These are phyloP conservation scores for Alternaria hordeiaustralica DNA, from an alignment of 2,329 filamentous ascomycete genomes.

Conservation along the genomic window DNA sequence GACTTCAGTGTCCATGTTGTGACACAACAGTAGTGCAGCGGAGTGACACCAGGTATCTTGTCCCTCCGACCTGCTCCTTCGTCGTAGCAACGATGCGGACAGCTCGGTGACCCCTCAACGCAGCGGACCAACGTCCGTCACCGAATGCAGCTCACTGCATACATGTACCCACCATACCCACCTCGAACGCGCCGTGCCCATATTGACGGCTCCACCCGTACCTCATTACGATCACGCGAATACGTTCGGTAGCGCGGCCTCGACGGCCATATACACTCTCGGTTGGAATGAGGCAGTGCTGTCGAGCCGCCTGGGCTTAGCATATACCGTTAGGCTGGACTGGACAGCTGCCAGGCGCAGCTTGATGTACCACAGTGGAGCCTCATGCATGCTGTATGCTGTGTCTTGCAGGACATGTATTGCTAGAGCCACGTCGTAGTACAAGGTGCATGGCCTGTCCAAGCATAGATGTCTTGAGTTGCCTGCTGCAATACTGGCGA, in stretches of 20 bases:
- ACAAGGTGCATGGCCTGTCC: not conserved
- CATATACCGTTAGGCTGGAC: not conserved
- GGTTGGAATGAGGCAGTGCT: not conserved
- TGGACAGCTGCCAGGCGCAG: not conserved
- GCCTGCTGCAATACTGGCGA: not conserved
- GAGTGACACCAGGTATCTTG: not conserved
- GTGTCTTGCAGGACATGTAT: not conserved
- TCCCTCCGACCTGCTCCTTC: not conserved
- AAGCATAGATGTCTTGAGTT: not conserved
- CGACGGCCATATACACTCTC: not conserved
- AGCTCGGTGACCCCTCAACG: constrained; percentile 1
- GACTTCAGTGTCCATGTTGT: not conserved
- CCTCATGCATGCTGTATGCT: not conserved
- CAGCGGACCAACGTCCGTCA: constrained; percentile 5
- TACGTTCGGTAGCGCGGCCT: not conserved
- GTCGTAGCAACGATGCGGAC: constrained; percentile 4
- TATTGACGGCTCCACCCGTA: constrained; percentile 8
- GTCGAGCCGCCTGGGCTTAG: not conserved
- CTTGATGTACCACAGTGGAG: not conserved
- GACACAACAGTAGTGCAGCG: not conserved
- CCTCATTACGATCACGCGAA: constrained; percentile 1
- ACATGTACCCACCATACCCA: constrained; percentile 6
- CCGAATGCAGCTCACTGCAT: constrained; percentile 6
- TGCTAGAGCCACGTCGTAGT: not conserved
- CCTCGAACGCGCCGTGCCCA: constrained; percentile 3